Conservation (phyloP, 495 filamentous ascomycete genomes). For the Aspergillus coremiiformis region DNA sequence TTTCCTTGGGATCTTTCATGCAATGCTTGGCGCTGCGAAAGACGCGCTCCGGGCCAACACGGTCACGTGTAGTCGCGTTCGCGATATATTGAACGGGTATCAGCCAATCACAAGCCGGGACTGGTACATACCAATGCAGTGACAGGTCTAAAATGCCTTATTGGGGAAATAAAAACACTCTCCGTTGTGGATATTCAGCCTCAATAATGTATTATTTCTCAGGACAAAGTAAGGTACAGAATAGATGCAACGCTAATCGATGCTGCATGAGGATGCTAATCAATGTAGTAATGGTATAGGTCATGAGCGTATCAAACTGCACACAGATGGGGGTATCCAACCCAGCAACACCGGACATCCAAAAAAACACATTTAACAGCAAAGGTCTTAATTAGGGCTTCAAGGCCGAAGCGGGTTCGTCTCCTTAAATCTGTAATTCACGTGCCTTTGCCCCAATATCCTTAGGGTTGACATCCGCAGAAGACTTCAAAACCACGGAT, state of each 20-base stretch:
- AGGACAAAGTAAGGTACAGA: constrained; percentile 13
- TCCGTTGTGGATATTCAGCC: neutral
- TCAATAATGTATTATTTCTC: neutral
- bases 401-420: constrained; percentile 11
- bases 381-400: neutral
- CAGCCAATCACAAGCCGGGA: constrained; percentile 8
- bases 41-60: constrained; percentile 25
- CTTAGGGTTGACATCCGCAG: constrained; percentile 32
- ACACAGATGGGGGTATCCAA: constrained; percentile 22
- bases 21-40: constrained; percentile 4
- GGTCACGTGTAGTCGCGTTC: constrained; percentile 38
- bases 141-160: neutral
- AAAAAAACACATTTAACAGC: constrained; percentile 7
- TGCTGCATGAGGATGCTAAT: constrained; percentile 10
- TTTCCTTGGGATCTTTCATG: neutral
- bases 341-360: constrained; percentile 8
- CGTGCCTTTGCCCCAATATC: constrained; percentile 32
- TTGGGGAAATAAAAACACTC: neutral
- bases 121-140: no score
- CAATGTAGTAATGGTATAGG: constrained; percentile 17
- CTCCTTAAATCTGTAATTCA: constrained; percentile 29
- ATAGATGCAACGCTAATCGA: constrained; percentile 30
- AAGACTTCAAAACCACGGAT: constrained; percentile 41
- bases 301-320: constrained; percentile 21
- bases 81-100: constrained; percentile 24